These are phyloP conservation scores for Colletotrichum sp. DNA, from an alignment of 2,329 filamentous ascomycete genomes.

Conservation along the genomic window DNA sequence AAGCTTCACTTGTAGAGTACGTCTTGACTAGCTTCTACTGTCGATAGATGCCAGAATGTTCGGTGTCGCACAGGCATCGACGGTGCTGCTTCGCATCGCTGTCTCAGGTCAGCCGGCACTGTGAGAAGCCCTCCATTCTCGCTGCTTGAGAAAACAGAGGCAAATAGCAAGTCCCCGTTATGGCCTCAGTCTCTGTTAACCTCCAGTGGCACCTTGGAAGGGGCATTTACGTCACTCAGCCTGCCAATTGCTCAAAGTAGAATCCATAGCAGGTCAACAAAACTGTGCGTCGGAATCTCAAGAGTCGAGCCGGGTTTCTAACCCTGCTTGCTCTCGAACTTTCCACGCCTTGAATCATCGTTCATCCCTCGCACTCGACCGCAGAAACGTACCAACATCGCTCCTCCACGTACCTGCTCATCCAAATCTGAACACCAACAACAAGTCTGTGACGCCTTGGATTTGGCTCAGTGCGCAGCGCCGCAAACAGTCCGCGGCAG, in stretches of 20 bases:
- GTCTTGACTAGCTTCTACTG: neutral
- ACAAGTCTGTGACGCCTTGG: neutral
- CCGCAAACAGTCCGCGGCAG: neutral
- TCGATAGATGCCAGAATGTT: neutral
- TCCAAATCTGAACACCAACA: neutral
- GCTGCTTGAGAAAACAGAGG: neutral
- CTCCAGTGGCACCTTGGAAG: neutral
- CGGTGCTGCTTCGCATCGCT: neutral
- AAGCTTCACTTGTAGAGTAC: neutral
- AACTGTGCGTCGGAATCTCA: neutral
- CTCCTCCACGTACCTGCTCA: neutral
- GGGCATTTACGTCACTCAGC: neutral
- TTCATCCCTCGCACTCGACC: neutral
- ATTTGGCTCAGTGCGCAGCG: neutral
- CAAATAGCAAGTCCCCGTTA: neutral
- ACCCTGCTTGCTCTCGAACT: neutral
- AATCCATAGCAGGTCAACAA: neutral
- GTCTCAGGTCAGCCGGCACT: neutral
- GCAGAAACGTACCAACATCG: neutral
- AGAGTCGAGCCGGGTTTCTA: neutral
- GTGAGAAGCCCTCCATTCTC: neutral
- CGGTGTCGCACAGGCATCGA: neutral
- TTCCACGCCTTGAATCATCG: neutral
- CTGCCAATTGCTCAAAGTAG: neutral
- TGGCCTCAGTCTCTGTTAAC: neutral